Base-by-base conservation (phyloP, 1,139 yeast genomes). In the Diutina sp. region DNA sequence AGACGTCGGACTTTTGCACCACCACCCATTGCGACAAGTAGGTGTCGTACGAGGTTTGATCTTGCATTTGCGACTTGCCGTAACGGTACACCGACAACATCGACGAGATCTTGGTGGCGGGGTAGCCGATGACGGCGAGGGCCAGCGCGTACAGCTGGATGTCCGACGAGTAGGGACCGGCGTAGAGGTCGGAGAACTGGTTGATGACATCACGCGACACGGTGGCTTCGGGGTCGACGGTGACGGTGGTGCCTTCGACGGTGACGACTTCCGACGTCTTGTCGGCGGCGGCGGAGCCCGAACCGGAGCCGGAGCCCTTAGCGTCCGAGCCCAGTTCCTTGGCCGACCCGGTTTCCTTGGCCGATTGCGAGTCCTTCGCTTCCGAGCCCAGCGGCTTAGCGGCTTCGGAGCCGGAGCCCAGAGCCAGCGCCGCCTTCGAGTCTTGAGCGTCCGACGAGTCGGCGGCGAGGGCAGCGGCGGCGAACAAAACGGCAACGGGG, bases 51-150 rank as follows among this genome's bases (percentile, higher is more conserved):
- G 53, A 50, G 18, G 53, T 29, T 16, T 50, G 53, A 18, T 50
- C 53, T 32, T 50, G 53, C 16, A 32, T 50, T 32, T 50, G 53
- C 18, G 41, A 30, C 32, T 38, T 12, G 32, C 53, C 53, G 44
- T 50, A 50, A 6, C 53, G 35, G 53, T 50, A 50, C n/a, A 28
- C 53, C 11, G 53, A n/a, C 53, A 50, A 50, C 53, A 50, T 50
- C 44, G 29, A 8, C 21, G 41, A 30, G 21, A 50, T 50, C 53
- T 50, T 50, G 44, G 44, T 7, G 44, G 53, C 45, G 16, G 41
- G 44, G 53, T n/a, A 50, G 16, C 53, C 53, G 18, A 32, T 38
- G 18, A 25, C 53, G 32, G 53, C 53, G 16, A 50, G 53, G 29
- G n/a, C 32, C 21, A n/a, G 14, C 8, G 53, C 53, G 44, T 50